Conservation (phyloP, 331 rosid species). For the Acacia pycnantha region DNA sequence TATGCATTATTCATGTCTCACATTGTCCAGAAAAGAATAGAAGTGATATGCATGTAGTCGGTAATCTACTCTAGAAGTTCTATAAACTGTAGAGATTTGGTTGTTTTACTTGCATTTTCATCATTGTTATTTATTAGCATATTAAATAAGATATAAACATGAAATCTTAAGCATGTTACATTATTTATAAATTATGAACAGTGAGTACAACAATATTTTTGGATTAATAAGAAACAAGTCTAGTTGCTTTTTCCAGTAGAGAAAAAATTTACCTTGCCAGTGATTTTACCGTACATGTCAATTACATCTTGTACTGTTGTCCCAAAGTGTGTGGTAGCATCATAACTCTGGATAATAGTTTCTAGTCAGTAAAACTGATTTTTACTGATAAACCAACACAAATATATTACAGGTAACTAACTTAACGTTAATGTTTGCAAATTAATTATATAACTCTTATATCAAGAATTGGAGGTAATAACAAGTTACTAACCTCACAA, state of each 20-base stretch:
- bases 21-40: not conserved
- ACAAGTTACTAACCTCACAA: not conserved
- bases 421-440: fast-evolving
- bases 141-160: not conserved
- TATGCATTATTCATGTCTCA: not conserved
- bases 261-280: conserved; percentile 48
- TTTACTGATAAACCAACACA: not conserved
- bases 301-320: conserved; percentile 74
- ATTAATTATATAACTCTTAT: too few species aligned
- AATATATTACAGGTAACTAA: too few species aligned
- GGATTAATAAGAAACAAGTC: too few species aligned
- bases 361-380: conserved; percentile 2
- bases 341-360: conserved; percentile 59
- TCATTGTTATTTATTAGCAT: not conserved
- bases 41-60: not conserved
- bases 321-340: conserved; percentile 84
- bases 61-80: not conserved
- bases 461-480: too few species aligned
- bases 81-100: not conserved
- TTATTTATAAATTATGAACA: too few species aligned
- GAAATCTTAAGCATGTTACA: too few species aligned
- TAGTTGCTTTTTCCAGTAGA: not conserved
- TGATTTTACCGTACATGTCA: conserved; percentile 59
- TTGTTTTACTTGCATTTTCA: too few species aligned
- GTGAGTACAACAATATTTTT: not conserved